phyloP scores from a whole-genome alignment of 164 flowering plant species.

The Vitis cinerea region DNA sequence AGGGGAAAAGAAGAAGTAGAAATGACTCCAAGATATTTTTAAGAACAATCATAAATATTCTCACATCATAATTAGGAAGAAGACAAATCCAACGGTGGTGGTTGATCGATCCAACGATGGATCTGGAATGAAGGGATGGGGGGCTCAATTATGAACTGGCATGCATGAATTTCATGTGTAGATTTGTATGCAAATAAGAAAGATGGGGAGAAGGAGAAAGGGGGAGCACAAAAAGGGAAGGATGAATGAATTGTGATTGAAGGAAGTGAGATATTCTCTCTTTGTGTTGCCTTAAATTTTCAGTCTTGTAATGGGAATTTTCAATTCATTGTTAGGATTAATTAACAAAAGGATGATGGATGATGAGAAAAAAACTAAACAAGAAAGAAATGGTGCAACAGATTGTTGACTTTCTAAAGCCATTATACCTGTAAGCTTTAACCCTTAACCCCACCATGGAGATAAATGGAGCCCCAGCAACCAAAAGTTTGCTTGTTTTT shows the following conservation, averaged over 20 bases:
- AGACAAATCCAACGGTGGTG: not conserved
- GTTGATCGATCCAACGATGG: too few relatives aligned
- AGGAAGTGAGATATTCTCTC: conserved; percentile 1
- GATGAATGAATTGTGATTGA: conserved; percentile 11
- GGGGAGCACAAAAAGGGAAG: not conserved
- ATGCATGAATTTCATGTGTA: not conserved
- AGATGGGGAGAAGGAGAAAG: not conserved
- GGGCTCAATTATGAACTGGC: too few relatives aligned
- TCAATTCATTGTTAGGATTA: not conserved
- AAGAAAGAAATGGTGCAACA: conserved; percentile 9
- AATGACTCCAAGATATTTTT: conserved; percentile 12
- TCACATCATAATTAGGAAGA: not conserved
- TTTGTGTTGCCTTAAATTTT: conserved; percentile 8
- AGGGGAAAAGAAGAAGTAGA: conserved; percentile 8
- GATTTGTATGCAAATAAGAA: not conserved
- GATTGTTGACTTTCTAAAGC: conserved; percentile 7
- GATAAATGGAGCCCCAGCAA: not conserved
- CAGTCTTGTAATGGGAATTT: not conserved
- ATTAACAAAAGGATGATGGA: not conserved
- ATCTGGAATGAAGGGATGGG: too few relatives aligned
- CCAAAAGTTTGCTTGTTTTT: too few relatives aligned
- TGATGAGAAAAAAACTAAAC: not conserved
- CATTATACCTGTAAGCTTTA: not conserved
- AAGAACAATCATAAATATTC: conserved; percentile 1
- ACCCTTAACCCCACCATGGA: not conserved